Evolutionary conservation across 2,329 filamentous ascomycete species (phyloP), one percentile per base, ranked within the genome.

Genomic region (Colletotrichum sp.): DNA sequence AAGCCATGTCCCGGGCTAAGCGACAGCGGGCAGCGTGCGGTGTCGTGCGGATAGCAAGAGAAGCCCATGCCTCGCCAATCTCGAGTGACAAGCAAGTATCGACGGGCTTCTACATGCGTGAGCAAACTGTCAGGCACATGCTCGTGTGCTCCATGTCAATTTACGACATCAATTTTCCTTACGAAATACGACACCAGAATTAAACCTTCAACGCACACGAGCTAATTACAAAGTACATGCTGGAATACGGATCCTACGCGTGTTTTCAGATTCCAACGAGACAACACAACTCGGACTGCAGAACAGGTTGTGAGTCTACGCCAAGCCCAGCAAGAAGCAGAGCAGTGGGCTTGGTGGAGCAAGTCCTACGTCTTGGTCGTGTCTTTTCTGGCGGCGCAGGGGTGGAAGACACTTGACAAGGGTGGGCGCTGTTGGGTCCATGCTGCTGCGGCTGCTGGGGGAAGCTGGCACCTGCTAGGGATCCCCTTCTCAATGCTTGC

Each of bases 241-340:
- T 44, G 34, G 22, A 55, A 30, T 66, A 34, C 36, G 63, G 36
- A 66, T 68, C 26, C 65, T 57, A 16, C 28, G 39, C 28, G 44
- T 36, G 28, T 24, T 30, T 16, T 22, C 36, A 24, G 39, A 52
- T 63, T 70, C 57, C 68, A 75, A 62, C 30, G 73, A 75, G 59
- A 73, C 73, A 73, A 73, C 64, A 64, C 44, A 28, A n/a, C 24
- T 34, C 18, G 62, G 36, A 26, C 9, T 34, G 32, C 64, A 63
- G 60, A 75, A 66, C 70, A 72, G 44, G 73, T 66, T 73, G 57
- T 59, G 64, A 44, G 63, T 68, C 69, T 39, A n/a, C 28, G 64
- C 73, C 73, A 73, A 68, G 70, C 55, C 70, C 39, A 16, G 32
- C 15, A 36, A 57, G 65, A 32, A 59, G 57, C 72, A 69, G 62